Evolutionary conservation across 1,284 basidiomycete species (phyloP).

Genomic region (Leccinum subrobustum): DNA sequence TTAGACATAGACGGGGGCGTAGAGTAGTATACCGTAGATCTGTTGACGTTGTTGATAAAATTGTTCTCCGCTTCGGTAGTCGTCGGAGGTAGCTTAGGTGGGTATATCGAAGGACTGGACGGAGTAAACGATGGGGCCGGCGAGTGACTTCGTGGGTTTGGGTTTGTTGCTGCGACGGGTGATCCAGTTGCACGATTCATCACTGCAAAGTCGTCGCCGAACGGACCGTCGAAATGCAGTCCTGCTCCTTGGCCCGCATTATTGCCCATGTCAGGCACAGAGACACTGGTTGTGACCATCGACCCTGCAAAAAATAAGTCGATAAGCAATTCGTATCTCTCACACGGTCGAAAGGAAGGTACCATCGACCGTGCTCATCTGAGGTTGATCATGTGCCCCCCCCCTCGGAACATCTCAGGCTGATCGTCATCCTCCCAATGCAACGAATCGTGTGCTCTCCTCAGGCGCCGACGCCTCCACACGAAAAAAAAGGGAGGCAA

Average conservation of each 20-base stretch:
- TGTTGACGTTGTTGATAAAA: neutral
- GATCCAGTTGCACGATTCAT: slow-evolving; percentile 12
- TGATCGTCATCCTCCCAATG: slow-evolving; percentile 35
- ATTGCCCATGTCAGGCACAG: neutral
- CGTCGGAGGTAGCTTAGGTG: slow-evolving; percentile 9
- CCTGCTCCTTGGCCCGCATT: neutral
- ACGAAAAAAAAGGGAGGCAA: slow-evolving; percentile 35
- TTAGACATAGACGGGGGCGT: neutral
- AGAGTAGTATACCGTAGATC: neutral
- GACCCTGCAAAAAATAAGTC: neutral
- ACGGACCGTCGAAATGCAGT: neutral
- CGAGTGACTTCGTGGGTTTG: slow-evolving; percentile 3
- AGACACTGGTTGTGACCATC: neutral
- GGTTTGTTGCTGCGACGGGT: slow-evolving; percentile 18
- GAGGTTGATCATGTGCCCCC: slow-evolving; percentile 20
- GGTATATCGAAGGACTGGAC: slow-evolving; percentile 19
- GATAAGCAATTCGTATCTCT: neutral
- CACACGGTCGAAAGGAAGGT: neutral
- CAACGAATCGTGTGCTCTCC: slow-evolving; percentile 35
- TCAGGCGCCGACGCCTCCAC: slow-evolving; percentile 41
- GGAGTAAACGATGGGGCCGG: slow-evolving; percentile 5
- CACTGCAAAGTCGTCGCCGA: neutral
- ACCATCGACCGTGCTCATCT: slow-evolving; percentile 13
- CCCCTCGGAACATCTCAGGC: neutral
- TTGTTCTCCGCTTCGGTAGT: slow-evolving; percentile 1